phyloP scores from a whole-genome alignment of 148 eudicot species.

The Rhododendron ferrugineum region DNA sequence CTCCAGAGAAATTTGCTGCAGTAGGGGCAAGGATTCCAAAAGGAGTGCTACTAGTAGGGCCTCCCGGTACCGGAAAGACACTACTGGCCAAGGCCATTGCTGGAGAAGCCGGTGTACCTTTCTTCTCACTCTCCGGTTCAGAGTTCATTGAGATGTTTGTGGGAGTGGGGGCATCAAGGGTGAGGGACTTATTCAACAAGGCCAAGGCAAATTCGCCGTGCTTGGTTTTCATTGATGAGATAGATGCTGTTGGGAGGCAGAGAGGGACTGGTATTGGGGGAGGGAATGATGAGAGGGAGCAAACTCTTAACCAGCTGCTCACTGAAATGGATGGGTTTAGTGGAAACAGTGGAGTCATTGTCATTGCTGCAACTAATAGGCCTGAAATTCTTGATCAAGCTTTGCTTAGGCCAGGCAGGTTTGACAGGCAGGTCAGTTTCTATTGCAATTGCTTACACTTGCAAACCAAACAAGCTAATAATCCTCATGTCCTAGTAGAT shows the following conservation, averaged over 20 bases:
- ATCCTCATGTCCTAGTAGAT: not conserved
- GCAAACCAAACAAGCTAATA: not conserved
- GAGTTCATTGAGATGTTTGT: conserved; percentile 92
- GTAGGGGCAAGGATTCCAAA: conserved; percentile 79
- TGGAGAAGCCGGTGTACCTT: conserved; percentile 81
- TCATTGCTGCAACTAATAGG: conserved; percentile 79
- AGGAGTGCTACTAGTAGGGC: conserved; percentile 71
- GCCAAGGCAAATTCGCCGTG: conserved; percentile 73
- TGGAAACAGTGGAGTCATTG: conserved; percentile 71
- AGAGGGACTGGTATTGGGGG: conserved; percentile 93
- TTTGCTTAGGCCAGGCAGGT: conserved; percentile 69
- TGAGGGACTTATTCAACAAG: conserved; percentile 75
- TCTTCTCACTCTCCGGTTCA: conserved; percentile 74
- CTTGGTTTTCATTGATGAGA: conserved; percentile 78
- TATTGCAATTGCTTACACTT: not conserved
- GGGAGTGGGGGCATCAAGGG: conserved; percentile 86
- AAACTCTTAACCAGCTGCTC: conserved; percentile 72
- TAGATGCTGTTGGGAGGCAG: conserved; percentile 85
- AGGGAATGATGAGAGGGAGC: conserved; percentile 84
- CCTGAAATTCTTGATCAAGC: conserved; percentile 88
- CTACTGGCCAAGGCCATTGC: conserved; percentile 81
- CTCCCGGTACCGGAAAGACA: conserved; percentile 84
- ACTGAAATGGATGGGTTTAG: conserved; percentile 88
- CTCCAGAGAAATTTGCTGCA: conserved; percentile 65
- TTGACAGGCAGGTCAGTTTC: conserved; percentile 29